Base-by-base conservation (phyloP, 192 early-diverging fungal genomes). In the Cetraspora pellucida region DNA sequence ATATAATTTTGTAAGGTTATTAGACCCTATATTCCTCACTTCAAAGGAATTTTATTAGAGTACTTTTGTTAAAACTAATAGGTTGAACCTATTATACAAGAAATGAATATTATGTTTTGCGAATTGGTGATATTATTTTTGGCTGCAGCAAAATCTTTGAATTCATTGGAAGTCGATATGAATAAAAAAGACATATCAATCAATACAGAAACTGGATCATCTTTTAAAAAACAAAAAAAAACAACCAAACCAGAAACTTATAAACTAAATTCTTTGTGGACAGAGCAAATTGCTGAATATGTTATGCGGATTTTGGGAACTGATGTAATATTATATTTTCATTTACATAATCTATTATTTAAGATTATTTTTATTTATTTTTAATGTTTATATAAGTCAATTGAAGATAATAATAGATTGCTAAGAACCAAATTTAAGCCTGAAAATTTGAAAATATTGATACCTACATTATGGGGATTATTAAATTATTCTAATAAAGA, bases 31-130 rank as follows among this genome's bases (percentile, higher is more conserved):
- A 70, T 50, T 79, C 74, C 58, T 58, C 2, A 57, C 19, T n/a
- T 19, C 23, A 10, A 19, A 57, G 5, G 10, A 23, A 23, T 9
- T n/a, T 57, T 10, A 60, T 60, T 27, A 28, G 28, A 30, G 28
- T 61, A 61, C 27, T 55, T 5, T 30, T 45, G 45, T 65, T 55
- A 30, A 17, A 57, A 63, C 27, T 72, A 3, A 63, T 74, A 91
- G 90, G 86, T 87, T 4, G 84, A 89, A 25, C 50, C 72, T 9
- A 68, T 84, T 10, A 69, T 91, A 31, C 85, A 86, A 77, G 88
- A 90, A 44, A 93, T 91, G 91, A 93, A 91, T 63, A 89, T 90
- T 21, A 85, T 86, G 13, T 85, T 89, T 31, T 91, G 91, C 66
- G 90, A 93, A 75, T 67, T 91, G 46, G 85, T 87, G 2, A 88